phyloP scores from a whole-genome alignment of 345 rosid species.

The Linum trigynum region DNA sequence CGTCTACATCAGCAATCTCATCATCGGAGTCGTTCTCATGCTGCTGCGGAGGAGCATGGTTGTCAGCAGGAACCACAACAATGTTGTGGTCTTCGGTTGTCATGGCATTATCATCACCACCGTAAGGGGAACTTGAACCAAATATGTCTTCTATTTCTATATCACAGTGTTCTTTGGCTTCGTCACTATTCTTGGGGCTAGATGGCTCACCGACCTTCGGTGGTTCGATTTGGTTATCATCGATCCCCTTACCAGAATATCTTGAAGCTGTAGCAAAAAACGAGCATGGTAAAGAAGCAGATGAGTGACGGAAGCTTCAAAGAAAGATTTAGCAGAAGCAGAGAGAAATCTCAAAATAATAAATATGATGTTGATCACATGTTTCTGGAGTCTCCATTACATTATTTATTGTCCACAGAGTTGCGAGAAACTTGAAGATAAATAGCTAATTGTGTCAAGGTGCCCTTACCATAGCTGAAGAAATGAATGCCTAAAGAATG shows the following conservation, averaged over 20 bases:
- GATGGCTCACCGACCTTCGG: constrained; percentile 27
- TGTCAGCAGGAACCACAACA: constrained; percentile 15
- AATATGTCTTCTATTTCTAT: constrained; percentile 52
- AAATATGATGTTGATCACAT: no score
- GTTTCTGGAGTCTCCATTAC: no score
- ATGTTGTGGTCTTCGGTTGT: constrained; percentile 22
- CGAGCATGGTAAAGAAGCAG: not conserved
- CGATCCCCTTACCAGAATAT: constrained; percentile 22
- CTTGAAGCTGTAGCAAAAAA: constrained; percentile 20
- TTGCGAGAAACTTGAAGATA: no score
- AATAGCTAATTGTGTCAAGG: no score
- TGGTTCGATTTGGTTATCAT: constrained; percentile 28
- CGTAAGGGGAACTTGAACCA: constrained; percentile 36
- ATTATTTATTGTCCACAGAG: no score
- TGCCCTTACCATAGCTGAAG: no score
- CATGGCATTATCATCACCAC: constrained; percentile 24
- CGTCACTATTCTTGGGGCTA: constrained; percentile 41
- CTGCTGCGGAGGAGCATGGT: constrained; percentile 14
- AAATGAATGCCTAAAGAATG: no score
- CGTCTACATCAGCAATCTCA: constrained; percentile 88
- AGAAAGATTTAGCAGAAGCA: no score
- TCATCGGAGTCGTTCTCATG: constrained; percentile 51
- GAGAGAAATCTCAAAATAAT: no score
- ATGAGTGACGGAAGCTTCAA: not conserved
- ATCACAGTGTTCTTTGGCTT: constrained; percentile 59